Conservation (phyloP, 139 green algal species). For the Diplosphaera chodatii region DNA sequence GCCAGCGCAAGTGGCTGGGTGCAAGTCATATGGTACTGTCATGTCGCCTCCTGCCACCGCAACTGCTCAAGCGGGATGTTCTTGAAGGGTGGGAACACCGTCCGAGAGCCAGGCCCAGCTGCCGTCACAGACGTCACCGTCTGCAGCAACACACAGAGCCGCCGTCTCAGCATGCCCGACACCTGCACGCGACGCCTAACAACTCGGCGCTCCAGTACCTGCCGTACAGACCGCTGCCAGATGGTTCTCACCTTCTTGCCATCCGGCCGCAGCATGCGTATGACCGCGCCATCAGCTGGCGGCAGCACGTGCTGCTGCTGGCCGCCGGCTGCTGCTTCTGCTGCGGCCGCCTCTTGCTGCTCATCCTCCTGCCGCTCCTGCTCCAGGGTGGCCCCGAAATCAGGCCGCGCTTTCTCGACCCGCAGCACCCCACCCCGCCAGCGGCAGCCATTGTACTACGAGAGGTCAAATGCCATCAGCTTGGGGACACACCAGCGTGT, state of each 20-base stretch:
- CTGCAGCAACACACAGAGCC: too few relatives aligned
- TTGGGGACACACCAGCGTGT: too few relatives aligned
- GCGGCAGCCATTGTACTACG: constrained; percentile 53
- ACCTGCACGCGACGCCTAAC: too few relatives aligned
- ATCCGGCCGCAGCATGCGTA: neutral
- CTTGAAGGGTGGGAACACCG: neutral
- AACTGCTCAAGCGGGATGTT: neutral
- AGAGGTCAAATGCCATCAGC: too few relatives aligned
- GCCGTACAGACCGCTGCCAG: too few relatives aligned
- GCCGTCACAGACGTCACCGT: neutral
- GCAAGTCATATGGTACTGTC: too few relatives aligned
- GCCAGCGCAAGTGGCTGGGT: too few relatives aligned
- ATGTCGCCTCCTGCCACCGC: neutral
- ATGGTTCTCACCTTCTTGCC: neutral
- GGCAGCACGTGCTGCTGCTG: neutral
- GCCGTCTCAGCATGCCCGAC: too few relatives aligned
- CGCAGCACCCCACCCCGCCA: constrained; percentile 42
- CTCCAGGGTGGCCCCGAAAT: constrained; percentile 15
- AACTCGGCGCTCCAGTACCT: too few relatives aligned
- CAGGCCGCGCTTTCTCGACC: constrained; percentile 32
- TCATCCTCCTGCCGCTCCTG: constrained; percentile 17
- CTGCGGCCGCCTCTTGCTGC: too few relatives aligned
- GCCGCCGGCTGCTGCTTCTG: too few relatives aligned
- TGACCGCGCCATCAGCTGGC: neutral
- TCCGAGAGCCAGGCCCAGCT: neutral